A percentile compares a stretch with the other conserved stretches of the same genome.
These are phyloP conservation scores for Wickerhamiella azymoides DNA, from an alignment of 805 yeast genomes.

Conservation along the genomic window DNA sequence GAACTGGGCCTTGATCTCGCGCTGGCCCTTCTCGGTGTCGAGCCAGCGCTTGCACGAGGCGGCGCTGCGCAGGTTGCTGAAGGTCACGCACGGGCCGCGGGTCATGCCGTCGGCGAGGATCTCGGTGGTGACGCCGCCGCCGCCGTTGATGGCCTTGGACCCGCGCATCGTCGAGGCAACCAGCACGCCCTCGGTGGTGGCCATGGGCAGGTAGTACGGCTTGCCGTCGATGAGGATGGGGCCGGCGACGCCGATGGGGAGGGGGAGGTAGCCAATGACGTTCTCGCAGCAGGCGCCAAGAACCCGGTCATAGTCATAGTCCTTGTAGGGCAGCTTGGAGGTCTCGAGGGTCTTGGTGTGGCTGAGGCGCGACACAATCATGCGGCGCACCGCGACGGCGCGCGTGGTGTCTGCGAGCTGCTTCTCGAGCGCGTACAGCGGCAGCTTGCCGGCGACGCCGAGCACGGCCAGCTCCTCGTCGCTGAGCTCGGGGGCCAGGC, in stretches of 20 bases:
- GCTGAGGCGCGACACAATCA: constrained; percentile 73
- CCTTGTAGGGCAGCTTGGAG: constrained; percentile 58
- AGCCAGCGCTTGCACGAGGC: constrained; percentile 94
- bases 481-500: constrained; percentile 48
- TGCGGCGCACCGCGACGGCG: constrained; percentile 88
- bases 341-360: constrained; percentile 67
- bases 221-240: constrained; percentile 84
- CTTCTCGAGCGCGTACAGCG: constrained; percentile 88
- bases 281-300: constrained; percentile 99
- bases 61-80: constrained; percentile 69
- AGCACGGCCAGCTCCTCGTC: constrained; percentile 64
- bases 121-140: constrained; percentile 91
- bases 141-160: constrained; percentile 92
- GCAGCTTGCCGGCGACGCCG: constrained; percentile 63
- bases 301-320: constrained; percentile 88
- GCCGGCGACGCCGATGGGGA: constrained; percentile 97
- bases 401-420: constrained; percentile 77
- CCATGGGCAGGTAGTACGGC: constrained; percentile 91
- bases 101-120: constrained; percentile 97
- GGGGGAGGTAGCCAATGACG: constrained; percentile 90
- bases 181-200: constrained; percentile 97
- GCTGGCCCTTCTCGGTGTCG: constrained; percentile 89
- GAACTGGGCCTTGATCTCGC: constrained; percentile 68
- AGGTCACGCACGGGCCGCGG: constrained; percentile 94
- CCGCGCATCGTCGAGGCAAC: constrained; percentile 99